Conservation (phyloP, 2,329 filamentous ascomycete genomes). For the Penicillium occitanis region DNA sequence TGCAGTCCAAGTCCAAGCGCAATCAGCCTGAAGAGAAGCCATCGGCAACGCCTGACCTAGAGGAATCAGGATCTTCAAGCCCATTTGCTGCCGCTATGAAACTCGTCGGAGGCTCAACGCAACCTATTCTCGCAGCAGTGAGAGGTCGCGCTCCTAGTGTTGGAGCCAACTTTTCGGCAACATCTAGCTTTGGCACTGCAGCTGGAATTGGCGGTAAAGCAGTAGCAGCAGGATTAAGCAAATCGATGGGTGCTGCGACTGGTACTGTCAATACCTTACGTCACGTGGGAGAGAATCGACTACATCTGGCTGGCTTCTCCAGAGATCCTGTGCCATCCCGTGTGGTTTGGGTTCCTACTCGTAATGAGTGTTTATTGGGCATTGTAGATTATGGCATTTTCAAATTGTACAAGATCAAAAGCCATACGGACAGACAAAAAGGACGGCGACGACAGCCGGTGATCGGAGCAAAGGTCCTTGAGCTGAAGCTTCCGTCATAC, state of each 20-base stretch:
- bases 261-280: slow-evolving; percentile 50
- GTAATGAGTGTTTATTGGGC: slow-evolving; percentile 44
- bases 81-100: slow-evolving; percentile 70
- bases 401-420: slow-evolving; percentile 45
- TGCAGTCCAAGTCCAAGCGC: slow-evolving; percentile 44
- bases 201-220: slow-evolving; percentile 49
- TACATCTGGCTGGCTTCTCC: slow-evolving; percentile 45
- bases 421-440: slow-evolving; percentile 52
- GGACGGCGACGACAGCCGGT: slow-evolving; percentile 56
- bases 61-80: slow-evolving; percentile 36
- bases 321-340: slow-evolving; percentile 43
- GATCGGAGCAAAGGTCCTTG: slow-evolving; percentile 59
- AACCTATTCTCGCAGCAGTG: slow-evolving; percentile 66
- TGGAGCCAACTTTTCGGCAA: slow-evolving; percentile 44
- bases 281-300: slow-evolving; percentile 50
- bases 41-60: slow-evolving; percentile 36
- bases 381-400: slow-evolving; percentile 48
- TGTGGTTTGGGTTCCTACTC: slow-evolving; percentile 48
- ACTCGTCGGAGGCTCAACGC: slow-evolving; percentile 60
- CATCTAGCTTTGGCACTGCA: slow-evolving; percentile 47
- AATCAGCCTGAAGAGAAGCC: slow-evolving; percentile 43
- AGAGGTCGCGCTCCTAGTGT: slow-evolving; percentile 54
- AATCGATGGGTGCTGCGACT: slow-evolving; percentile 51
- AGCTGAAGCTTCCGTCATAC: slow-evolving; percentile 65
- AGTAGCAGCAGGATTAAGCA: slow-evolving; percentile 51